Evolutionary conservation across 148 eudicot species (phyloP).

Genomic region (Rhododendron ovatum): DNA sequence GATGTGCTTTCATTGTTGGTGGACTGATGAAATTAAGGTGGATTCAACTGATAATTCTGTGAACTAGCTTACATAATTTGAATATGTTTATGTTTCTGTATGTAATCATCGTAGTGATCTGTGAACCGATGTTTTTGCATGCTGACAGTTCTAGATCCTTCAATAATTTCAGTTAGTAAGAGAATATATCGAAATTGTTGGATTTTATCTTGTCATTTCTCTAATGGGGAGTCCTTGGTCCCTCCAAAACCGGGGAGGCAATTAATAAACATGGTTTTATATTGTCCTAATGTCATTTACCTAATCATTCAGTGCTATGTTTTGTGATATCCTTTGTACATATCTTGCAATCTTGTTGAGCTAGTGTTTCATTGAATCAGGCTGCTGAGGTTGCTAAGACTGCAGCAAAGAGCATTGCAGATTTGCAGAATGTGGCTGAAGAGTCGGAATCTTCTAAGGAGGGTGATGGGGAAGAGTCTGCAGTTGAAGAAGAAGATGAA

Average conservation of each 20-base stretch:
- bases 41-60: not conserved
- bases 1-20: no score
- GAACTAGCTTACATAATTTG: not conserved
- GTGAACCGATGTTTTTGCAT: not conserved
- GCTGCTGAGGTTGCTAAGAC: constrained; percentile 84
- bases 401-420: constrained; percentile 77
- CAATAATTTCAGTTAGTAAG: not conserved
- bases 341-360: constrained; percentile 8
- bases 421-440: constrained; percentile 41
- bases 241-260: not conserved
- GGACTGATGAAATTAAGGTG: not conserved
- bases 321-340: not conserved
- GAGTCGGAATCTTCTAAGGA: constrained; percentile 63
- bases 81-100: not conserved
- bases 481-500: constrained; percentile 39
- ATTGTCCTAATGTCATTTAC: not conserved
- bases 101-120: not conserved
- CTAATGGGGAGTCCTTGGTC: not conserved
- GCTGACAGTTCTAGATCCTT: not conserved
- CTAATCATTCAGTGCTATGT: not conserved
- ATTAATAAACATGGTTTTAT: constrained; percentile 1
- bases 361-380: constrained; percentile 29
- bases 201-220: not conserved
- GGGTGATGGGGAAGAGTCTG: constrained; percentile 34
- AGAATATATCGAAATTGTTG: not conserved